These are phyloP conservation scores for Monosporascus cannonballus DNA, from an alignment of 2,329 filamentous ascomycete species.

Conservation along the genomic window DNA sequence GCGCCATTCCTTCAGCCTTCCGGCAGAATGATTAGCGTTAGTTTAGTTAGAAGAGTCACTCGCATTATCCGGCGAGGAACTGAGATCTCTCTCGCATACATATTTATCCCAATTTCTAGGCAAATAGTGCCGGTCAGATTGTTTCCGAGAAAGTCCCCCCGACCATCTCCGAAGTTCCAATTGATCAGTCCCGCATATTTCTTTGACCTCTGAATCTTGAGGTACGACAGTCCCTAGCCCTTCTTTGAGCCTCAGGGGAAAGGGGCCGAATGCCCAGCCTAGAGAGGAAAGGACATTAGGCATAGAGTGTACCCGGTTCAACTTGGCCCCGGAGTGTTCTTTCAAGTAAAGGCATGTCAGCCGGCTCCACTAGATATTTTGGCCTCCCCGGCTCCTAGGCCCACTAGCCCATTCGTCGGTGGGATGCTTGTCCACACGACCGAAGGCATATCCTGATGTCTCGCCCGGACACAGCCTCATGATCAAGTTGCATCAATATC, in stretches of 20 bases:
- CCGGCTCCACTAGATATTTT: slow-evolving; percentile 3
- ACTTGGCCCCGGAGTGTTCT: not conserved
- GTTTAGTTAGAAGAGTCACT: not conserved
- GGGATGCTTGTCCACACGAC: slow-evolving; percentile 1
- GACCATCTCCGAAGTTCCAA: not conserved
- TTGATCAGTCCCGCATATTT: no score
- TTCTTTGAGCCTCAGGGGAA: slow-evolving; percentile 2
- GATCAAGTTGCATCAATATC: slow-evolving; percentile 5
- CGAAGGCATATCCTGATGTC: not conserved
- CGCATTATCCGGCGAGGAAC: not conserved
- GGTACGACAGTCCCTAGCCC: not conserved
- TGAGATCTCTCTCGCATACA: not conserved
- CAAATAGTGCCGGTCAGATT: not conserved
- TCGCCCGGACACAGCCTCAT: slow-evolving; percentile 1
- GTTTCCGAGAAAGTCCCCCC: not conserved
- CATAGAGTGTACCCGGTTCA: slow-evolving; percentile 1
- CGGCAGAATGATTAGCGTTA: not conserved
- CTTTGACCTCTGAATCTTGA: not conserved
- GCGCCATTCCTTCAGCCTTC: not conserved
- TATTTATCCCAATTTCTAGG: not conserved
- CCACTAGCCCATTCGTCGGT: not conserved
- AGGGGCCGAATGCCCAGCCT: slow-evolving; percentile 5
- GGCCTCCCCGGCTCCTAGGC: not conserved
- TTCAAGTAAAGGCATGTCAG: not conserved
- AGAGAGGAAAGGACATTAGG: slow-evolving; percentile 5